Conservation (phyloP, 1,284 basidiomycete genomes). For the Trametes sp. region DNA sequence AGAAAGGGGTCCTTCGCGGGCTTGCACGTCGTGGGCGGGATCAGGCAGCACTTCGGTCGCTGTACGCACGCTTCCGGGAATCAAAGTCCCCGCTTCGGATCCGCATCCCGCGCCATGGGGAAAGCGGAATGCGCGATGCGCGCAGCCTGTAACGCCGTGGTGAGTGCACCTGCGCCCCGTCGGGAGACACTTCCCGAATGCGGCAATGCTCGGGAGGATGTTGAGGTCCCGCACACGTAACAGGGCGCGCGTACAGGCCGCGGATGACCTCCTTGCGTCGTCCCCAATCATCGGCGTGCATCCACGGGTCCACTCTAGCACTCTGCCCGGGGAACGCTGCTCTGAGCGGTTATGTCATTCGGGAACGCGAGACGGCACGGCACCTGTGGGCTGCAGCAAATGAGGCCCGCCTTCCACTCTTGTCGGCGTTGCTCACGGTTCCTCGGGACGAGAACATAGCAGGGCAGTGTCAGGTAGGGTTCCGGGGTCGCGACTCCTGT, state of each 20-base stretch:
- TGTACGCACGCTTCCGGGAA: conserved; percentile 22
- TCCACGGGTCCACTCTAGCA: neutral
- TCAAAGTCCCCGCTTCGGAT: conserved; percentile 20
- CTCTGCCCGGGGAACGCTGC: neutral
- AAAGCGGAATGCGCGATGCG: conserved; percentile 5
- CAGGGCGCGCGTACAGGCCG: conserved; percentile 7
- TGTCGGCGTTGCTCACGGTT: conserved; percentile 9
- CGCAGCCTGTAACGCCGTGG: conserved; percentile 7
- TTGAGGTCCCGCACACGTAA: conserved; percentile 23
- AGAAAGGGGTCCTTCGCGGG: neutral
- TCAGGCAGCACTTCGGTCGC: conserved; percentile 1
- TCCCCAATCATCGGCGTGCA: conserved; percentile 13
- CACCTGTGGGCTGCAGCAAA: neutral
- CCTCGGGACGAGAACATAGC: conserved; percentile 8
- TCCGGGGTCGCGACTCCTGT: conserved; percentile 10
- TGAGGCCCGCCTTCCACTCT: conserved; percentile 13
- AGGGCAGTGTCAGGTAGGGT: conserved; percentile 19
- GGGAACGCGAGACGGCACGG: conserved; percentile 3
- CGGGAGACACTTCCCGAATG: conserved; percentile 5
- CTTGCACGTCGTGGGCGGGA: neutral
- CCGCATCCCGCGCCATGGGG: conserved; percentile 15
- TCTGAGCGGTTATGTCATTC: conserved; percentile 18
- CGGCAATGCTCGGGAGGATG: conserved; percentile 1
- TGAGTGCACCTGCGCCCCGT: neutral
- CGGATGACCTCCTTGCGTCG: conserved; percentile 23